These are phyloP conservation scores for Achaetomiella virescens DNA, from an alignment of 495 filamentous ascomycete species.

Conservation along the genomic window DNA sequence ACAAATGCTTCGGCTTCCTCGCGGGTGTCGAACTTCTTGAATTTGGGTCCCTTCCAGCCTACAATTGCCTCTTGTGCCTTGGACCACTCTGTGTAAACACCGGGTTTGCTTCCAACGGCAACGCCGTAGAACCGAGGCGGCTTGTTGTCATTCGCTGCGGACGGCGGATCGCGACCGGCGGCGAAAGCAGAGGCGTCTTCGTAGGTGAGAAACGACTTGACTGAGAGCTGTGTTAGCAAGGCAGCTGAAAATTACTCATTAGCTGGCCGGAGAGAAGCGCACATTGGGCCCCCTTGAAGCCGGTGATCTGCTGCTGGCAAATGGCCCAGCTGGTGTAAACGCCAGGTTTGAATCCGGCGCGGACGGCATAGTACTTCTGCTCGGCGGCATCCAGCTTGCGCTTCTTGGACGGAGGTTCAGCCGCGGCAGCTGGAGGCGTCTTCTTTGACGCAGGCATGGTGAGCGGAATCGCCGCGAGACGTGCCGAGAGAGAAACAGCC, in stretches of 20 bases:
- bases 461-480: neutral
- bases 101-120: conserved; percentile 71
- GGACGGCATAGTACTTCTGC: conserved; percentile 84
- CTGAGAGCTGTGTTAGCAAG: conserved; percentile 37
- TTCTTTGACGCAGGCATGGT: neutral
- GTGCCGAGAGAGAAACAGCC: neutral
- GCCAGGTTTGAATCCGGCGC: conserved; percentile 67
- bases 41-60: conserved; percentile 71
- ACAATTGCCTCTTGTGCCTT: conserved; percentile 68
- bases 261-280: conserved; percentile 6
- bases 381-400: conserved; percentile 32
- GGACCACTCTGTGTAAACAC: conserved; percentile 87
- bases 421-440: neutral
- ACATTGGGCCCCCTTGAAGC: conserved; percentile 82
- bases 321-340: conserved; percentile 83
- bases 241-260: neutral
- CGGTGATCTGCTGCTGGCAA: conserved; percentile 73
- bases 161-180: conserved; percentile 49
- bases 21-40: conserved; percentile 69
- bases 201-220: conserved; percentile 73
- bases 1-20: conserved; percentile 61
- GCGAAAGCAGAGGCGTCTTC: conserved; percentile 76
- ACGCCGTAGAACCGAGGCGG: conserved; percentile 73
- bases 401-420: conserved; percentile 28
- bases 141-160: conserved; percentile 20